These are phyloP conservation scores for Akanthomyces dipterigenus DNA, from an alignment of 2,329 filamentous ascomycete species.

Conservation along the genomic window DNA sequence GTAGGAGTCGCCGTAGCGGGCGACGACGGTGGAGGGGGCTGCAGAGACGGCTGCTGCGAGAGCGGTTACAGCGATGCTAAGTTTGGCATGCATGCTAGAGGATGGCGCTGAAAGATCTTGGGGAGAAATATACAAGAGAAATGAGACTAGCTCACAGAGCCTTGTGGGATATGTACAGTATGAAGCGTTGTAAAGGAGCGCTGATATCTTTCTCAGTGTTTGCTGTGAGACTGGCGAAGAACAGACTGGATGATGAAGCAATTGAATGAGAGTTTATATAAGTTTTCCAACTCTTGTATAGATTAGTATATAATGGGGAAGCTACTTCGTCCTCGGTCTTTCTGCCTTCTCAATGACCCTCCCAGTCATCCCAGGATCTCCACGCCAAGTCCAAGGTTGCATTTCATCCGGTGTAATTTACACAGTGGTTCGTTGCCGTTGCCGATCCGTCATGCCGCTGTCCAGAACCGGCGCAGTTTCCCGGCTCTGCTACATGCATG, in stretches of 20 bases:
- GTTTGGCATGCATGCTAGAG: conserved; percentile 4
- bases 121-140: not conserved
- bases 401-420: not conserved
- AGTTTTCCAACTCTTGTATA: too few relatives aligned
- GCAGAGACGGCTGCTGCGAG: conserved; percentile 10
- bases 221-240: conserved; percentile 5
- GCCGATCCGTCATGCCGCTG: not conserved
- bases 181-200: not conserved
- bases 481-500: not conserved
- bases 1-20: conserved; percentile 16
- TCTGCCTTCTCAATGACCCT: not conserved
- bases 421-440: not conserved
- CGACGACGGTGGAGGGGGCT: conserved; percentile 8
- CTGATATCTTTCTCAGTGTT: not conserved
- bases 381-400: not conserved
- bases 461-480: not conserved
- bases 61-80: conserved; percentile 2
- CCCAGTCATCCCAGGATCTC: not conserved
- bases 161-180: not conserved
- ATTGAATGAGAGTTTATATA: not conserved
- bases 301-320: too few relatives aligned
- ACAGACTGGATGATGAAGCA: not conserved
- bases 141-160: conserved; percentile 4
- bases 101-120: not conserved
- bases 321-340: not conserved